Evolutionary conservation across 768 basidiomycete genomes (phyloP).

Genomic region (Daedalea quercina): DNA sequence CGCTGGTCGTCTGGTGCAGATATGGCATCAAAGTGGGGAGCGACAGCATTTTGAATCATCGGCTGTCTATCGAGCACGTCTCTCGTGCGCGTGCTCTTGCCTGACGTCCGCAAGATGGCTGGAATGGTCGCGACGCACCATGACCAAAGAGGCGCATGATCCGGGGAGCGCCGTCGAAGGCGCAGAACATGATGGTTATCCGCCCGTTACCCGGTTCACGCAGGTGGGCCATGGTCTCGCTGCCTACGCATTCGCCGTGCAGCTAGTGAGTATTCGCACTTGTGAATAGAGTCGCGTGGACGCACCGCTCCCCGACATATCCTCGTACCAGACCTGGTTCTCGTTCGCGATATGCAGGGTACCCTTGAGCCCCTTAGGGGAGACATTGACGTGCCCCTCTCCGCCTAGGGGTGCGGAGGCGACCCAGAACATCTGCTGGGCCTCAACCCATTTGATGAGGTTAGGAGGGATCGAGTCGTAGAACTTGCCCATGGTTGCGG

Average conservation of each 20-base stretch:
- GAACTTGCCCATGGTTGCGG: slow-evolving; percentile 46
- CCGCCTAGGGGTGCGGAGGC: slow-evolving; percentile 53
- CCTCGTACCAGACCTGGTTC: slow-evolving; percentile 65
- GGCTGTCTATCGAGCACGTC: too few relatives aligned
- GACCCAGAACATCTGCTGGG: slow-evolving; percentile 69
- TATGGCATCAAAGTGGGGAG: too few relatives aligned
- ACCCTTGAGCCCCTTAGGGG: slow-evolving; percentile 55
- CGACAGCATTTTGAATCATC: too few relatives aligned
- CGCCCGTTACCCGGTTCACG: slow-evolving; percentile 51
- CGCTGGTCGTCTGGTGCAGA: too few relatives aligned
- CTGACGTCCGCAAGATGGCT: background rate
- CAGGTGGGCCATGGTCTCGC: slow-evolving; percentile 55
- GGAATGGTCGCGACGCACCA: slow-evolving; percentile 27
- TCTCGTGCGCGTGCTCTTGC: too few relatives aligned
- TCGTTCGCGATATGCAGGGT: slow-evolving; percentile 53
- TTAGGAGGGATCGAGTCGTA: slow-evolving; percentile 49
- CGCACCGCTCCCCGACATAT: slow-evolving; percentile 63
- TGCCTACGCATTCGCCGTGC: slow-evolving; percentile 25
- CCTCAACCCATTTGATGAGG: slow-evolving; percentile 47
- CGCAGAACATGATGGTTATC: slow-evolving; percentile 55
- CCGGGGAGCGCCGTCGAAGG: slow-evolving; percentile 52
- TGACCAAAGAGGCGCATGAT: slow-evolving; percentile 56
- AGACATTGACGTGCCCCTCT: slow-evolving; percentile 60
- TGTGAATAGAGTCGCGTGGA: background rate
- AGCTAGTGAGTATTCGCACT: background rate